Evolutionary conservation across 192 early-diverging fungal species (phyloP), one percentile per base, ranked within the genome.

Genomic region (Helicostylum pulchrum): DNA sequence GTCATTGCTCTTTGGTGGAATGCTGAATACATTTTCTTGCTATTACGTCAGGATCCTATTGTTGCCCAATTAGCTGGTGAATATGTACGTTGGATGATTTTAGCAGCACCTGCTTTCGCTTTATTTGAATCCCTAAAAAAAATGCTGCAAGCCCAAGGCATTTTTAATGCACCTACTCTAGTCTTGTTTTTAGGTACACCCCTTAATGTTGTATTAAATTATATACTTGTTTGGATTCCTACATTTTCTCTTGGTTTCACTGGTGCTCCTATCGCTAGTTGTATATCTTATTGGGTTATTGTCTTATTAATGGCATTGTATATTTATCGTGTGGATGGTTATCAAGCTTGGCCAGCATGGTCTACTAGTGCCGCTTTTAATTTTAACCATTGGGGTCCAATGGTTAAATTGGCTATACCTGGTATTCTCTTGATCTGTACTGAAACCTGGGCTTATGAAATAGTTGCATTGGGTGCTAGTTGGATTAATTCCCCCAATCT

Each of bases 91-190:
- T 86, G 81, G 31, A 81, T 88, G 65, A 74, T 95, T 21, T 76
- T 87, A 0, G 90, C 88, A 0, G 79, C 85, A 34, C 83, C 89
- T 12, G 88, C 93, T 0, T 87, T 82, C 77, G 71, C 94, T 61
- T 75, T 86, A 34, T 89, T 90, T 80, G 94, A 96, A 53, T 88
- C 88, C 64, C 66, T 95, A 48, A 91, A 93, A 68, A 84, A 92
- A 62, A 95, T 83, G 66, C 72, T 98, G 14, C 91, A 95, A 64
- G 86, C 88, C 0, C 96, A 98, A 77, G 93, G 89, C 44, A 85
- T 88, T 12, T 72, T 72, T 51, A 45, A 62, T 23, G 92, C 91
- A 7, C 83, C 80, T 47, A 91, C 92, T 12, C 78, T 74, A 54
- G 83, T 94, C 9, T 75, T 93, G 30, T 39, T 64, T 73, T 62